A percentile compares a stretch with the other conserved stretches of the same genome.
phyloP scores from a whole-genome alignment of 306 rosid species.

The Carpinus viminea region DNA sequence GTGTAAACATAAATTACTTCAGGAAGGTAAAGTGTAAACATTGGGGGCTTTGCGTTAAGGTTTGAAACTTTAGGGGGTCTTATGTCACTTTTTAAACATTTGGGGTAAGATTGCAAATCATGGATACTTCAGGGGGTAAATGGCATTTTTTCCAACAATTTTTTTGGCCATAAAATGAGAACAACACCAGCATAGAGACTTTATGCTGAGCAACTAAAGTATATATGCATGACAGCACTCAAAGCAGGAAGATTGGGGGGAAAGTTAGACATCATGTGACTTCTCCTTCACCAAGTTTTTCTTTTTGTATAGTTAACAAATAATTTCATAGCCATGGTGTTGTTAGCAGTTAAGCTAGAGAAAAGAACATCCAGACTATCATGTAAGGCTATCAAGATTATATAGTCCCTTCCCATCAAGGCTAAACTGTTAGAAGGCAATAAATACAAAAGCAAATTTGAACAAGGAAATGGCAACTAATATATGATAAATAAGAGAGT shows the following conservation, averaged over 20 bases:
- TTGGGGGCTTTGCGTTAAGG: too few species aligned
- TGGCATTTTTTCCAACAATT: too few species aligned
- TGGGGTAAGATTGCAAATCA: too few species aligned
- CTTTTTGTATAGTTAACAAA: neutral
- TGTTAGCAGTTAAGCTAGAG: neutral
- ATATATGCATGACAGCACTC: neutral
- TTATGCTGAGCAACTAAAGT: neutral
- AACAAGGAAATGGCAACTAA: neutral
- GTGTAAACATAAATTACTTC: too few species aligned
- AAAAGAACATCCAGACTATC: neutral
- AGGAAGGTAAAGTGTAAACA: too few species aligned
- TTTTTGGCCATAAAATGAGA: neutral
- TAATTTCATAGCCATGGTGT: too few species aligned
- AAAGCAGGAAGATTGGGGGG: neutral
- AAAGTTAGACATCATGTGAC: neutral
- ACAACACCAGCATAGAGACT: neutral
- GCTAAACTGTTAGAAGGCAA: constrained; percentile 11
- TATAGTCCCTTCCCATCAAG: neutral
- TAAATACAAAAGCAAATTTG: neutral
- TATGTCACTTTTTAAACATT: too few species aligned
- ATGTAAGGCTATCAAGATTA: neutral
- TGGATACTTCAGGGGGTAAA: too few species aligned
- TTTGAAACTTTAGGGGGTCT: too few species aligned
- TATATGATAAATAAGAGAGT: constrained; percentile 1
- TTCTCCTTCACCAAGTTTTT: neutral